These are phyloP conservation scores for Eimeria brunetti DNA, from an alignment of 169 alveolate genomes.

Conservation along the genomic window DNA sequence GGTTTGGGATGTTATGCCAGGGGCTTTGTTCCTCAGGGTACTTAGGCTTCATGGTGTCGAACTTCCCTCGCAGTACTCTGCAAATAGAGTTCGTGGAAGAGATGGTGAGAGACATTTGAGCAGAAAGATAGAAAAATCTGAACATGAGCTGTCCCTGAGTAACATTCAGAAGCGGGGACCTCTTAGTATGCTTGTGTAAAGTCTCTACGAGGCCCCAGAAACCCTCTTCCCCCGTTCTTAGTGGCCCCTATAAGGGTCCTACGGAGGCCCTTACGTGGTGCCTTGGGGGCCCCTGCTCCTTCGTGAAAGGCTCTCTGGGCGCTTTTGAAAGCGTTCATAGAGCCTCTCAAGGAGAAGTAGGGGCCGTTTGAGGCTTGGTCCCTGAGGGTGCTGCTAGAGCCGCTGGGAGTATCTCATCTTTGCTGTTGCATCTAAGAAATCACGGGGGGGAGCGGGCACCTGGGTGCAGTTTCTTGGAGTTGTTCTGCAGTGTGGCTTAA, in stretches of 20 bases:
- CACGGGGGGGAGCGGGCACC: neutral
- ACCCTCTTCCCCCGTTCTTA: neutral
- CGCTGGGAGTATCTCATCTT: neutral
- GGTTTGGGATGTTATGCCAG: neutral
- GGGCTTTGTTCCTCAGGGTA: neutral
- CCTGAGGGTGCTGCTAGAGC: neutral
- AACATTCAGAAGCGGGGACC: neutral
- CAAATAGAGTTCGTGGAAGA: slow-evolving; percentile 50
- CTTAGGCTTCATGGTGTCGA: slow-evolving; percentile 46
- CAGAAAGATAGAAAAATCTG: neutral
- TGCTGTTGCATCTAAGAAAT: neutral
- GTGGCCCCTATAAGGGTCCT: neutral
- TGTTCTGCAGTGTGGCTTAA: neutral
- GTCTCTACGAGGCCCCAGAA: neutral
- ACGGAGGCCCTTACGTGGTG: neutral
- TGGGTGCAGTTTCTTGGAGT: neutral
- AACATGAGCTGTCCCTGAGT: neutral
- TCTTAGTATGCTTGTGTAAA: neutral
- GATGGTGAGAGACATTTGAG: slow-evolving; percentile 1
- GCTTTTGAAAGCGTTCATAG: neutral
- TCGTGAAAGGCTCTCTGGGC: neutral
- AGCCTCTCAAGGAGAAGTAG: too few species aligned
- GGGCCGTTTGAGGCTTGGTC: neutral
- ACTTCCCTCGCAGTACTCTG: slow-evolving; percentile 41
- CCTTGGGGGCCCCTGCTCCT: neutral